Conservation (phyloP, 768 basidiomycete species). For the Trametes maxima region DNA sequence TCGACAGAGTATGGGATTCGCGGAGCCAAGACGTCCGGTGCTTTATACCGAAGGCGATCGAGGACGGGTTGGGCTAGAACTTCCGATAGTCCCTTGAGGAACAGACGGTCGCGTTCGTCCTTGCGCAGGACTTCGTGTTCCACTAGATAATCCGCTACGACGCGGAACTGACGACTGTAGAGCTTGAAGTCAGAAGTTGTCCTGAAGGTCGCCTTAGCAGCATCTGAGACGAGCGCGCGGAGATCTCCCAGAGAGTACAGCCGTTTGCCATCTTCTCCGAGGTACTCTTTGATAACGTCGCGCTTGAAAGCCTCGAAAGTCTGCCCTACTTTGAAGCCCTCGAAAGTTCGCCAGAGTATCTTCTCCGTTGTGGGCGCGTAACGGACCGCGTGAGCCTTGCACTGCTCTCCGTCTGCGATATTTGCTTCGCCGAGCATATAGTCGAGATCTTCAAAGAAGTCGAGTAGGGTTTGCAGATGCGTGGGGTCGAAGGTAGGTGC, state of each 20-base stretch:
- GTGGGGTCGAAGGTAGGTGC: constrained; percentile 13
- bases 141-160: constrained; percentile 26
- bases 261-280: constrained; percentile 18
- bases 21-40: constrained; percentile 26
- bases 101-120: constrained; percentile 29
- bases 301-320: constrained; percentile 30
- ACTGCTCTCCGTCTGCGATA: background rate
- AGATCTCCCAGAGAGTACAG: constrained; percentile 29
- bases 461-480: constrained; percentile 5
- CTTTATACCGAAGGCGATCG: constrained; percentile 27
- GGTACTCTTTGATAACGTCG: constrained; percentile 30
- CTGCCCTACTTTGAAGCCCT: background rate
- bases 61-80: background rate
- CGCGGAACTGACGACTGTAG: constrained; percentile 28
- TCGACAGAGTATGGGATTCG: constrained; percentile 31
- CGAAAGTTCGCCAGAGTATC: background rate
- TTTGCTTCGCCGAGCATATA: constrained; percentile 7
- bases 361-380: constrained; percentile 7
- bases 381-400: constrained; percentile 8
- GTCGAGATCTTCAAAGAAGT: constrained; percentile 19
- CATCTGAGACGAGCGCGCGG: constrained; percentile 26
- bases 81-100: constrained; percentile 18
- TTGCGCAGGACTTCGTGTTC: constrained; percentile 18
- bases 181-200: constrained; percentile 1
- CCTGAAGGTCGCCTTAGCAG: constrained; percentile 2